Evolutionary conservation across 2,329 filamentous ascomycete genomes (phyloP), one percentile per base, ranked within the genome.

Genomic region (Xylaria digitata): DNA sequence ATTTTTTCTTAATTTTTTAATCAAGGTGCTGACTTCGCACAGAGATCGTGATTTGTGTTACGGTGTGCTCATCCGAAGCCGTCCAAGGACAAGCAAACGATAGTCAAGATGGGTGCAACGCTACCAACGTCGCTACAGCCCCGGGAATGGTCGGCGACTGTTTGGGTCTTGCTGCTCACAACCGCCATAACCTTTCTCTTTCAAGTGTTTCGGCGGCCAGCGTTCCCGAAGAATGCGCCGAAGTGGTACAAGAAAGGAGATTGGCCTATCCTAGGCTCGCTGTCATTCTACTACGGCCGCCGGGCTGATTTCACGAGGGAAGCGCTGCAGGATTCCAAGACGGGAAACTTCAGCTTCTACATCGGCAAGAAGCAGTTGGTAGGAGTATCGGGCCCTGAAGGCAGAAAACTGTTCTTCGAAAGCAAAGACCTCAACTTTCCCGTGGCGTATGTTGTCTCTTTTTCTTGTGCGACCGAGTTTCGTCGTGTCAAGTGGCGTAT

Each of bases 281-380:
- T 80, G 34, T 73, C 74, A 0, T 85, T 83, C 75, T 85, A 82
- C 76, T 69, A 70, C 26, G 81, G 80, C 1, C 61, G 73, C 19
- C 78, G 83, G 61, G 79, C 78, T 77, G 80, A 82, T 58, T 85
- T 81, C 75, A 81, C 76, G 68, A 72, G 72, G 19, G 63, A 78
- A 5, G 77, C 75, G 1, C 59, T 74, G 17, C 69, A 69, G 4
- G 69, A 73, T 11, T 78, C 80, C 0, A 65, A 74, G 13, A 81
- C 79, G 0, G 83, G 83, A 6, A 83, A 82, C 60, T 86, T 86
- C 71, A 82, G 80, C 68, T 86, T 85, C 73, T 82, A 82, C 66
- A 76, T 82, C 2, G 85, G 85, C 4, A 78, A 80, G 50, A 78
- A 82, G 65, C 79, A 77, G 1, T 74, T 86, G 19, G 73, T 87